Evolutionary conservation across 164 flowering plant species (phyloP), one percentile per base, ranked within the genome.

Genomic region (Buxus sempervirens): DNA sequence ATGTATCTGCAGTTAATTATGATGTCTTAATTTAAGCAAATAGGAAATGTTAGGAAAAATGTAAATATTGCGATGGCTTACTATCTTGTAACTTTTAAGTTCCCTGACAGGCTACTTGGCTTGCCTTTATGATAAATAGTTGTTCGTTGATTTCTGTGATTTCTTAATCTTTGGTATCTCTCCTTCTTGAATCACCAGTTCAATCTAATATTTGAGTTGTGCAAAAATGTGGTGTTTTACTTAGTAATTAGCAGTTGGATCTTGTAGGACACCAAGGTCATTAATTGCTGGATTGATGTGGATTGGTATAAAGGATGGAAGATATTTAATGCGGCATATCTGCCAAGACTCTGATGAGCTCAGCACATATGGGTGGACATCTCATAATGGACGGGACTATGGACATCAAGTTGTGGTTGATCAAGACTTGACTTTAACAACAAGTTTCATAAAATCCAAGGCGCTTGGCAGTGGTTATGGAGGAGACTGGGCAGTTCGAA

Each of bases 201-300:
- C 27, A 7, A 70, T 58, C 42, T 24, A 7, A 55, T 9, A 15
- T 32, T 32, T 58, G 5, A 25, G 12, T 45, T 45, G 12, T 10
- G 2, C 1, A 45, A 45, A 45, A 45, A 10, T 4, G 12, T 4
- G 5, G 51, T 10, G 51, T 45, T 45, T 45, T 15, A 45, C 16
- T 45, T 45, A 10, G 14, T 70, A 63, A 65, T 70, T 58, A 60
- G 38, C 55, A 38, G 21, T 66, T 61, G 15, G 42, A 41, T 69
- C 51, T 85, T 79, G 77, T 84, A 92, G 99, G 90, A 87, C 93
- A 58, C 96, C 96, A 16, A 79, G 72, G 42, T 96, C 99, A 7
- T 74, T 96, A 76, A 70, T 93, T 74, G 96, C 93, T 66, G 99
- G 98, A 27, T 78, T 92, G 75, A 95, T 95, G 98, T 95, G 98